A percentile compares a stretch with the other conserved stretches of the same genome.
Conservation (phyloP, 331 rosid species). For the Pyracantha coccinea region DNA sequence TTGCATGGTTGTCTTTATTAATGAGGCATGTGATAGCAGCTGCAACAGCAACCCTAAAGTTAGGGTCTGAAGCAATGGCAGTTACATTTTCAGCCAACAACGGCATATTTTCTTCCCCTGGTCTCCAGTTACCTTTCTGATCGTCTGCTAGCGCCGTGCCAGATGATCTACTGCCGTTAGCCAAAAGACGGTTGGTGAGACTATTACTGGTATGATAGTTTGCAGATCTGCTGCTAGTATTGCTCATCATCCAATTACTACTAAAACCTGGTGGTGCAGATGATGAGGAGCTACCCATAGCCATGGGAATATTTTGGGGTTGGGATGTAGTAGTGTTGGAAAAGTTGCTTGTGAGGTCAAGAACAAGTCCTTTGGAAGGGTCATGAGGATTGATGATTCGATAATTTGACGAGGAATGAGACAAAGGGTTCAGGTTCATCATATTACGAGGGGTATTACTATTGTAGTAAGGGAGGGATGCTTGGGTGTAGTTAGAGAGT, state of each 20-base stretch:
- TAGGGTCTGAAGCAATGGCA: slow-evolving; percentile 72
- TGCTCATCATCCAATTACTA: slow-evolving; percentile 29
- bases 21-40: slow-evolving; percentile 68
- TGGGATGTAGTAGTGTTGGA: background rate
- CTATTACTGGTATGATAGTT: background rate
- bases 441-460: background rate
- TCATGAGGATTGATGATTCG: slow-evolving; percentile 33
- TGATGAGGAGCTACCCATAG: slow-evolving; percentile 17
- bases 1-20: slow-evolving; percentile 39
- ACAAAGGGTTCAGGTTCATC: slow-evolving; percentile 8
- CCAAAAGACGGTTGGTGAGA: slow-evolving; percentile 14
- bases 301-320: slow-evolving; percentile 8
- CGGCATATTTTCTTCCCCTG: slow-evolving; percentile 26
- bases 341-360: slow-evolving; percentile 52
- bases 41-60: slow-evolving; percentile 74
- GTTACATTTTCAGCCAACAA: slow-evolving; percentile 38
- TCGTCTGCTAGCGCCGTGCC: slow-evolving; percentile 1
- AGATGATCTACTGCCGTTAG: background rate
- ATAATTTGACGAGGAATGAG: slow-evolving; percentile 13
- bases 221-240: slow-evolving; percentile 2
- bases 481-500: slow-evolving; percentile 2
- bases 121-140: slow-evolving; percentile 17
- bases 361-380: slow-evolving; percentile 56
- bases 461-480: background rate
- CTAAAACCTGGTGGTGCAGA: slow-evolving; percentile 15